phyloP scores from a whole-genome alignment of 2,329 filamentous ascomycete genomes.

The Hypoxylon sp. region DNA sequence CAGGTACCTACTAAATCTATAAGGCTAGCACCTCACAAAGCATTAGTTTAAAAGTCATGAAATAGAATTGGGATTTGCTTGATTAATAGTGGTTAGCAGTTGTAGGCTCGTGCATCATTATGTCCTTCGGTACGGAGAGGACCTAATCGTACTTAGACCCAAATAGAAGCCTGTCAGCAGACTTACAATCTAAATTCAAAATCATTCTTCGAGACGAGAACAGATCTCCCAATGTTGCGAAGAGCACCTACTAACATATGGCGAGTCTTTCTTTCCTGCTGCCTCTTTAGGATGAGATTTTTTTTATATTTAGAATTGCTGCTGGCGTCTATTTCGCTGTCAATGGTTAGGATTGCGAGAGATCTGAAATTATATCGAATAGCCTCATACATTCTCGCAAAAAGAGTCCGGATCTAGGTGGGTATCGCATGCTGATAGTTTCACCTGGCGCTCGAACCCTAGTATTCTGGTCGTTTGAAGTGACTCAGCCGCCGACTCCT shows the following conservation, averaged over 20 bases:
- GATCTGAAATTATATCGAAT: constrained; percentile 12
- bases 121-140: neutral
- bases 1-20: neutral
- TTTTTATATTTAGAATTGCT: constrained; percentile 4
- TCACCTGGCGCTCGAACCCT: constrained; percentile 34
- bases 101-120: too few species aligned
- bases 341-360: constrained; percentile 7
- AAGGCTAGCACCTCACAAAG: neutral
- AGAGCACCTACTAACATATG: neutral
- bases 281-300: neutral
- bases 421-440: constrained; percentile 19
- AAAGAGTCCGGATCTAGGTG: constrained; percentile 21
- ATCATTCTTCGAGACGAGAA: too few species aligned
- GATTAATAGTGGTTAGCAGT: too few species aligned
- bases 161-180: neutral
- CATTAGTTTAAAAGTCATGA: neutral
- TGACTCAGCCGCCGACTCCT: constrained; percentile 21
- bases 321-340: neutral
- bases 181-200: too few species aligned
- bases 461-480: constrained; percentile 25
- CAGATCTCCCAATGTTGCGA: neutral
- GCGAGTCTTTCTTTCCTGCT: neutral
- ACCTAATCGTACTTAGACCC: neutral
- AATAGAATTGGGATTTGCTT: too few species aligned
- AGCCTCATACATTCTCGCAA: constrained; percentile 25